Evolutionary conservation across 257 asterid species (phyloP), one percentile per base, ranked within the genome.

Genomic region (Solanum rostratum): DNA sequence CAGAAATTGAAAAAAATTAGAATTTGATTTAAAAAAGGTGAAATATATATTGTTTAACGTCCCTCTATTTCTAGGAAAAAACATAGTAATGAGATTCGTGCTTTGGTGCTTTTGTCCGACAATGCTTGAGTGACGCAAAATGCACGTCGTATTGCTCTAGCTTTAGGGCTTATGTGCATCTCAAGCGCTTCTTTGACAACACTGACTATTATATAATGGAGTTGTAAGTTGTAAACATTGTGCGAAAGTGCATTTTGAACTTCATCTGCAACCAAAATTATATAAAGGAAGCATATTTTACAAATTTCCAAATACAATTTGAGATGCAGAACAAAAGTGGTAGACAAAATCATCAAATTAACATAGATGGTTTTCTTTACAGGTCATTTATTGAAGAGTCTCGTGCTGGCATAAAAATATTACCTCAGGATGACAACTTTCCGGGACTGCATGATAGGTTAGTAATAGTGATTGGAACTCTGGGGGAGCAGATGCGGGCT

Each of bases 401-500:
- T 80, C 87, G 85, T 60, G 98, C 98, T 83, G 90, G 92, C 83
- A 94, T 95, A 81, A 95, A 93, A 90, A 93, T 95, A 90, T 93
- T 98, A 46, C 93, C 98, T 41, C 97, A 93, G 88, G 98, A 95
- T 88, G 88, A 87, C 83, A 90, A 86, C 88, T 93, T 86, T 84
- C 97, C 98, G 63, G 98, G 98, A 84, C 88, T 95, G 90, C 97
- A 93, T 89, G 98, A 95, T 88, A 92, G 98, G 86, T 85, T 95
- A 84, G 97, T 95, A 84, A 91, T 94, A 15, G 94, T 95, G 79
- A 76, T 88, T 82, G 98, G 98, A 79, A 88, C 93, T 85, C 86
- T 94, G 79, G 94, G 85, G 18, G 95, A 89, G 76, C 98, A 94
- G 90, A 88, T 95, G 93, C 92, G 90, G 84, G 98, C 98, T 14